Evolutionary conservation across 2,329 filamentous ascomycete genomes (phyloP), one percentile per base, ranked within the genome.

Genomic region (Alternaria rosae): DNA sequence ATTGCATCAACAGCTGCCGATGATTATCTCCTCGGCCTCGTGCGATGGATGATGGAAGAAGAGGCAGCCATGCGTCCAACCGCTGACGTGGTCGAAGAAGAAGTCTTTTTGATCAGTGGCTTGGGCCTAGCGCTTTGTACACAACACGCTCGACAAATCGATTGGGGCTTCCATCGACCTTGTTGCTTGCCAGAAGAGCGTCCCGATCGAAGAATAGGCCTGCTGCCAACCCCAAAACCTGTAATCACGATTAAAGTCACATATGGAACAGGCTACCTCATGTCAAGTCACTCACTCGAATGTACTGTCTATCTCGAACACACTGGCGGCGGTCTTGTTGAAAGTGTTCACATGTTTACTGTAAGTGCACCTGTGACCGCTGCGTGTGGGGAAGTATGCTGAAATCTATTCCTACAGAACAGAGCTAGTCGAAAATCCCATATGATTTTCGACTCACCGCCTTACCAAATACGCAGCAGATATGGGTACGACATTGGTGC

Each of bases 81-180:
- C 8, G 32, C 32, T 10, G 15, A n/a, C 0, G 4, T n/a, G 4
- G 8, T 38, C 2, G 32, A 38, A 5, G 0, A n/a, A 0, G 32
- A 38, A 10, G 4, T 38, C 4, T 0, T n/a, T 3, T 4, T 38
- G 0, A 35, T 35, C 0, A 35, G n/a, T 15, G 15, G 32, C 7
- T n/a, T 35, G 4, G 15, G 2, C 32, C 0, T 10, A 0, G 32
- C 32, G 2, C 32, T 35, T 9, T 15, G 6, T 15, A 7, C 30
- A 32, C 6, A 32, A 1, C 30, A 6, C 1, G 30, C 13, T 32
- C 13, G 28, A 13, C 28, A 30, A 30, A 10, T 10, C 10, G 9
- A 28, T 28, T 28, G 10, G 2, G 13, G 13, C 6, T 32, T 32
- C 13, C 15, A 15, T 35, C 32, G 32, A 9, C 6, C 32, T 8